Evolutionary conservation across 306 rosid species (phyloP), one percentile per base, ranked within the genome.

Genomic region (Pterocarpus santalinus): DNA sequence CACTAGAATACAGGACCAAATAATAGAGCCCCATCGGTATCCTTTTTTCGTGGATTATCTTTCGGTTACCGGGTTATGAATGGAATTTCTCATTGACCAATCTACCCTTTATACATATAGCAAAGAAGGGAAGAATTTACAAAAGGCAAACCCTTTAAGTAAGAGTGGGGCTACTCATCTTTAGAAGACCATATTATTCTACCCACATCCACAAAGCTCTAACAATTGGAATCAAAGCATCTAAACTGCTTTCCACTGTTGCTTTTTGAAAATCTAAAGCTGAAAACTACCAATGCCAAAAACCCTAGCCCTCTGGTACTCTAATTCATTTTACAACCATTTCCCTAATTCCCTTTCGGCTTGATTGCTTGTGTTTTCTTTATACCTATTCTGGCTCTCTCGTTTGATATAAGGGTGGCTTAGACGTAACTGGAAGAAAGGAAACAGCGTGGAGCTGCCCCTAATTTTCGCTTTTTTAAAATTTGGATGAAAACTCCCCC

Each of bases 181-280:
- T 49, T 33, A 10, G 49, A 49, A 64, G 9, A 16, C 8, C 49
- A 30, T 65, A 2, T 16, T 28, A 17, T 39, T 13, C 58, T 47
- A 39, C 58, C 46, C 33, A 36, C 49, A 53, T 7, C 75, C 33
- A 43, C 14, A 56, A 57, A 62, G 61, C 57, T 33, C 14, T 8
- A 17, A 62, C 34, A 4, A 44, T 5, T 16, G 36, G 33, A 79
- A 58, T 69, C 51, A 39, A 79, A 79, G 77, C 52, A 57, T 69
- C 46, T 32, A 56, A 68, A 57, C n/a, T 33, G 38, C 64, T 47
- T 66, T 66, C 13, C 4, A 30, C 10, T 28, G 5, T 39, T 39
- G 44, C 14, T 55, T 35, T n/a, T 15, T 5, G 16, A 72, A 53
- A 53, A 16, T 53, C 65, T n/a, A 72, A 72, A 55, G 65, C 9